These are phyloP conservation scores for Physaria fendleri DNA, from an alignment of 345 rosid genomes.

Conservation along the genomic window DNA sequence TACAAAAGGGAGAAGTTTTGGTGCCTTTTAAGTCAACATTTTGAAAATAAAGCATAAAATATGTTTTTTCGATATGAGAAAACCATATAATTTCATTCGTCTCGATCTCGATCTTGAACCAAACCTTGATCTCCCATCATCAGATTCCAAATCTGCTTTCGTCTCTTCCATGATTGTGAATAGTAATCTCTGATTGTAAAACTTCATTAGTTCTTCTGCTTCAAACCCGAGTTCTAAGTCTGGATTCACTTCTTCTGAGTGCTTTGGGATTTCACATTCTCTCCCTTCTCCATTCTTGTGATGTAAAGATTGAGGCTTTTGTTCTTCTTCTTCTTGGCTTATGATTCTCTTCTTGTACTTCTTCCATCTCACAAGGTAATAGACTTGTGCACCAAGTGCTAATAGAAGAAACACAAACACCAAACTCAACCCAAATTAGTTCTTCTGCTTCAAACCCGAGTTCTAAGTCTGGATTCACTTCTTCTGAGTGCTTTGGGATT, in stretches of 20 bases:
- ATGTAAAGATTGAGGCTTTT: constrained; percentile 39
- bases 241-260: constrained; percentile 13
- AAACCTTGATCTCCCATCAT: constrained; percentile 60
- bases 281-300: constrained; percentile 7
- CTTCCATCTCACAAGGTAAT: constrained; percentile 83
- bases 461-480: too few species aligned
- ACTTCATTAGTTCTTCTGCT: constrained; percentile 88
- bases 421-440: constrained; percentile 61
- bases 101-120: constrained; percentile 57
- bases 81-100: too few species aligned
- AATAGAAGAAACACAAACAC: constrained; percentile 66
- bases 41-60: too few species aligned
- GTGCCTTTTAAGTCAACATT: too few species aligned
- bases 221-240: constrained; percentile 66
- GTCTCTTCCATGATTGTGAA: constrained; percentile 97
- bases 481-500: too few species aligned
- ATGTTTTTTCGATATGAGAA: too few species aligned
- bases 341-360: constrained; percentile 44
- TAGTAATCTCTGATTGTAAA: constrained; percentile 87
- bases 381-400: constrained; percentile 65
- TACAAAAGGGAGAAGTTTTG: too few species aligned
- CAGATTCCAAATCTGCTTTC: constrained; percentile 92
- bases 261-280: constrained; percentile 12
- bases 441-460: too few species aligned
- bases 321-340: constrained; percentile 33